Evolutionary conservation across 768 basidiomycete genomes (phyloP), one percentile per base, ranked within the genome.

Genomic region (Suillus spraguei): DNA sequence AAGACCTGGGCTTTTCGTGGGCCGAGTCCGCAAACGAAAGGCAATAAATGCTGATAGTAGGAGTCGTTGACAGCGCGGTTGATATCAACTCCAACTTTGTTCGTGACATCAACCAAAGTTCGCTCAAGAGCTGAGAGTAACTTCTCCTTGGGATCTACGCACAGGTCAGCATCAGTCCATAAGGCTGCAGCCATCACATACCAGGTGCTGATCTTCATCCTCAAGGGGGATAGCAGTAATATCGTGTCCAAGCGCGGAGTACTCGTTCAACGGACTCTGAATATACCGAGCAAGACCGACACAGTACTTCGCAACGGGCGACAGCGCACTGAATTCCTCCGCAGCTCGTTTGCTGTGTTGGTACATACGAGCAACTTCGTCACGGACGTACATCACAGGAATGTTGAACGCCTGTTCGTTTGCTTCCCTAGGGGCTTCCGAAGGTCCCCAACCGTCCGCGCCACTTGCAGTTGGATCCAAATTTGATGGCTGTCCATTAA

Each of bases 251-350:
- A 99, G 79, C 1, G 96, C 94, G 20, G 93, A 91, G 72, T 92
- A 96, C 74, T 99, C 97, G 71, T 94, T 97, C 68, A 99, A 76
- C 2, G 97, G 97, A 71, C 88, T 97, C 77, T 99, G 97, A 6
- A 86, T 83, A 70, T 95, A 99, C 63, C 97, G 88, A 44, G 95
- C 96, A 67, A 99, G 79, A 60, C 94, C 97, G 55, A 99, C 83
- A 70, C 97, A 98, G 72, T 98, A 99, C 74, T 93, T 92, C 39
- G 89, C 91, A 53, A 89, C 88, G 5, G 85, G 78, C 0, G 93
- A 86, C 49, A 97, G 79, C 0, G 89, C 81, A 55, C 88, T 87
- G 71, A 94, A 95, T 76, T 99, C 97, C 59, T 88, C 87, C 35
- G 83, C 81, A 2, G 94, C 94, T 42, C 96, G 90, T 63, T 87